Base-by-base conservation (phyloP, 345 rosid species). In the Trapa bicornis region DNA sequence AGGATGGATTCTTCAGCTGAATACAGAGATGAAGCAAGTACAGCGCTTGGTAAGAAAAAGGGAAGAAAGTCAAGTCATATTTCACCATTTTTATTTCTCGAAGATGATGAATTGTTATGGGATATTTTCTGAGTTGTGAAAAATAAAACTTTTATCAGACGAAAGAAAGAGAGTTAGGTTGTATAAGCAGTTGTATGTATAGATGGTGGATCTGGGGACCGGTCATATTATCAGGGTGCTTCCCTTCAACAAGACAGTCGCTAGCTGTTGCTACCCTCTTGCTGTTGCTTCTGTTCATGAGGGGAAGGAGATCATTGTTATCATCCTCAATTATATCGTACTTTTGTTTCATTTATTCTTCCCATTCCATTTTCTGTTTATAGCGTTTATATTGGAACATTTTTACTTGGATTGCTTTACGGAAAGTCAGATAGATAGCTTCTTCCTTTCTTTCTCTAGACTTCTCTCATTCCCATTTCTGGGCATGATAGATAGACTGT, bases 141-240 rank as follows among this genome's bases (percentile, higher is more conserved):
- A 72, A 35, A 58, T 58, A 32, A 35, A 58, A 22, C 22, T 16
- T 22, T 58, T 35, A 58, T 58, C 63, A 58, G 63, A 58, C 38
- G n/a, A 29, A 29, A 69, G 65, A 72, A 72, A 16, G 66, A 71
- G 73, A 65, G 63, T 68, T 81, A 80, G 83, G 70, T 77, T 82
- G 84, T 86, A 80, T 83, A 82, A 77, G 73, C 72, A 70, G 73
- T 73, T 79, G 81, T 78, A 81, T 84, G 92, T 83, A 83, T 83
- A 84, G 89, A 68, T 71, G 80, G 76, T 78, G 83, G 76, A 72
- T 81, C 72, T 76, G 83, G 76, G 69, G 75, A 56, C 73, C 52
- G 77, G 71, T 75, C 76, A 56, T 45, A 45, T 54, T 39, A 2
- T 54, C 37, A 42, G 67, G 48, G 60, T 22, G 58, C 61, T 47